Base-by-base conservation (phyloP, 768 basidiomycete genomes). In the Naganishia friedmannii region DNA sequence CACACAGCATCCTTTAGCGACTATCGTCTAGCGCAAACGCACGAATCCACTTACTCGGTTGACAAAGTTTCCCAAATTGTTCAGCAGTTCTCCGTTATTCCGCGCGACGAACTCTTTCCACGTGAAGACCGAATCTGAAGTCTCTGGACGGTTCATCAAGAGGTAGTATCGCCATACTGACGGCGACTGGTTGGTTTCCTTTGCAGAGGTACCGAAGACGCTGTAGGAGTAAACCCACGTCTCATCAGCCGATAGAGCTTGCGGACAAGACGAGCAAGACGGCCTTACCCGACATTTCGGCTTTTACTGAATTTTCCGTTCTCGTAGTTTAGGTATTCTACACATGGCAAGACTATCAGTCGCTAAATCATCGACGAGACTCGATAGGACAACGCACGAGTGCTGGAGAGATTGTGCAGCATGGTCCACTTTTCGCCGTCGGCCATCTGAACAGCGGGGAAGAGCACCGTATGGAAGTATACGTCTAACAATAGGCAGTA, bases 241-340 rank as follows among this genome's bases (percentile, higher is more conserved):
- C 13, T 26, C n/a, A n/a, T 68, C 2, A 68, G 17, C 19, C 21
- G 67, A 10, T 6, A 13, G 28, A 2, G 21, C 15, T 17, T 23
- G 10, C 65, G 15, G 13, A 53, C 13, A 23, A 54, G 31, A 6
- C 9, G 48, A 21, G 17, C n/a, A 23, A 29, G 42, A 7, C 15
- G 3, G 28, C 67, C 77, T 60, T 69, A 78, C 77, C 95, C 96
- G 67, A 95, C 89, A 74, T 93, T 93, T 73, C 91, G 88, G 77
- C 92, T 93, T 83, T 99, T 99, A 51, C 93, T 96, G 85, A 99
- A 99, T 79, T 99, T 99, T 46, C 94, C 94, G 31, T 93, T 92
- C 79, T 99, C 96, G 81, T 98, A 98, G 77, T 98, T 97, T 74
- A 98, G 84, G 79, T 94, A 97, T 80, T 99, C 95, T 95, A 75